Conservation (phyloP, 2,329 filamentous ascomycete species). For the Penicillium griseofulvum region DNA sequence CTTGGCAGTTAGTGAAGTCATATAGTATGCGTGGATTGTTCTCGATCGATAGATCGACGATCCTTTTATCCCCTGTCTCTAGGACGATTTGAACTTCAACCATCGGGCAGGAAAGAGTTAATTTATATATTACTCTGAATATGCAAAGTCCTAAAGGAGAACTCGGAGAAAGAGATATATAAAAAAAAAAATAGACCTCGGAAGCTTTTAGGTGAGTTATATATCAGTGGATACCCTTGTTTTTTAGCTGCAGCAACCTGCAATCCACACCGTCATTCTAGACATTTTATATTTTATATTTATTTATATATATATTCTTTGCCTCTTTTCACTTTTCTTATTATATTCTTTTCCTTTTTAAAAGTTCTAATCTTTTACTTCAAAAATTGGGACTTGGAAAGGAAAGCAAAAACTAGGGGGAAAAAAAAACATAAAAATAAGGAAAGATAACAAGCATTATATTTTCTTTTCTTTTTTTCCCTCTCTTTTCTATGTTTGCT, state of each 20-base stretch:
- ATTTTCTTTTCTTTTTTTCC: background rate
- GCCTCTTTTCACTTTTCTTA: too few species aligned
- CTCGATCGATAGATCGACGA: constrained; percentile 9
- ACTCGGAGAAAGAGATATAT: background rate
- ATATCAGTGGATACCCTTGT: constrained; percentile 10
- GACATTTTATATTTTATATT: constrained; percentile 9
- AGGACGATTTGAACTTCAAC: constrained; percentile 13
- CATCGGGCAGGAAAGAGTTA: constrained; percentile 6
- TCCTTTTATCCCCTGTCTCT: background rate
- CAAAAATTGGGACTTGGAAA: background rate
- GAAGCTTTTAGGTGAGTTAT: background rate
- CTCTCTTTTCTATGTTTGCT: constrained; percentile 4
- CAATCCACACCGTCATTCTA: constrained; percentile 30
- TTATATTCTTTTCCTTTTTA: too few species aligned
- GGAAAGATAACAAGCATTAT: background rate
- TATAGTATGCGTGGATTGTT: constrained; percentile 5
- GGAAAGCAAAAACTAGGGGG: background rate
- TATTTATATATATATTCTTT: background rate
- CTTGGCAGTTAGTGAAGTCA: constrained; percentile 7
- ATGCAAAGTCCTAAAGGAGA: background rate
- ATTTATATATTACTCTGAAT: background rate
- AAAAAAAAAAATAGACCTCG: background rate
- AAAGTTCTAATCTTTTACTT: background rate
- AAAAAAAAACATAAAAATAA: background rate
- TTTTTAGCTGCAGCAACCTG: constrained; percentile 15